Percentiles rank a stretch among this genome's conserved stretches.
Conservation (phyloP, 2,329 filamentous ascomycete genomes). For the Fusarium compactum region DNA sequence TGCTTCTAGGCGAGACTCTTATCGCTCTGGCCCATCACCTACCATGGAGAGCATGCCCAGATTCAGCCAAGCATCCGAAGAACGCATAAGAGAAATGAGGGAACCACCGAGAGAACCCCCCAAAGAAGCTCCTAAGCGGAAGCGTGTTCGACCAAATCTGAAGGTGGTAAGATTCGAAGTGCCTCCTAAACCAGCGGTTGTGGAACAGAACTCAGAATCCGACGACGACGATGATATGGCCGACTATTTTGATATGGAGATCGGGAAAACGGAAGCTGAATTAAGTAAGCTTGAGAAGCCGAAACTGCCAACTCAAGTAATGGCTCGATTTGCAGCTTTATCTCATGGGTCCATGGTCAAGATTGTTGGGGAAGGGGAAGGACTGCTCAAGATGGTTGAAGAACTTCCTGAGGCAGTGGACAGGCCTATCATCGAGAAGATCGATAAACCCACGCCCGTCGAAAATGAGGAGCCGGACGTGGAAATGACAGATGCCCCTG, state of each 20-base stretch:
- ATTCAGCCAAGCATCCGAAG: conserved; percentile 23
- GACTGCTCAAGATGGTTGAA: conserved; percentile 58
- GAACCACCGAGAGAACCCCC: conserved; percentile 20
- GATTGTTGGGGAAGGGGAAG: conserved; percentile 60
- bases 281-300: conserved; percentile 60
- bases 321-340: conserved; percentile 61
- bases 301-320: conserved; percentile 56
- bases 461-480: conserved; percentile 20
- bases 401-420: conserved; percentile 51
- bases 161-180: conserved; percentile 55
- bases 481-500: conserved; percentile 43
- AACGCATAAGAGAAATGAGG: conserved; percentile 24
- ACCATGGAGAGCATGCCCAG: conserved; percentile 39
- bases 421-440: conserved; percentile 12
- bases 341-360: conserved; percentile 63
- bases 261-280: conserved; percentile 63
- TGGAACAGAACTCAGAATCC: conserved; percentile 58
- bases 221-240: conserved; percentile 71
- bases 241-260: conserved; percentile 66
- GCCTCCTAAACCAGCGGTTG: conserved; percentile 52
- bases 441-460: neutral
- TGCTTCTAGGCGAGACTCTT: conserved; percentile 31
- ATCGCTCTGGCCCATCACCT: conserved; percentile 41
- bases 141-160: conserved; percentile 48
- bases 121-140: conserved; percentile 39